Conservation (phyloP, 2,329 filamentous ascomycete genomes). For the Fusarium xyrophilum region DNA sequence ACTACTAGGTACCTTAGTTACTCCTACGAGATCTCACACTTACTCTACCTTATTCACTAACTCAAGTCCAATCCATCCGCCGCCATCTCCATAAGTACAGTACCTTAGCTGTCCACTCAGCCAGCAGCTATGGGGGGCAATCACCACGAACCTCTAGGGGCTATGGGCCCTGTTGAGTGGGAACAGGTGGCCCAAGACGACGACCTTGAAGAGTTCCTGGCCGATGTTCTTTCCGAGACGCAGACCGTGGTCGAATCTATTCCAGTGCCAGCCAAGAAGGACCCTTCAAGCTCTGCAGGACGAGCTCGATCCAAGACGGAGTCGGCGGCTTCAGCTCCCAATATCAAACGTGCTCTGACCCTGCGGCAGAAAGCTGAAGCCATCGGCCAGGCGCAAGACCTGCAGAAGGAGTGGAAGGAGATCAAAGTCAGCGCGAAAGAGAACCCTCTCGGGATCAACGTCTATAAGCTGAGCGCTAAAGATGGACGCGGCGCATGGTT, state of each 20-base stretch:
- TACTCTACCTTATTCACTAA: not conserved
- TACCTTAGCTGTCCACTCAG: not conserved
- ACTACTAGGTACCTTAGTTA: not conserved
- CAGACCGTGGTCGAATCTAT: slow-evolving; percentile 80
- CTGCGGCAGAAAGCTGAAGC: slow-evolving; percentile 53
- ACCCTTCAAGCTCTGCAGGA: slow-evolving; percentile 53
- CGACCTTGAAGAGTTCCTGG: slow-evolving; percentile 61
- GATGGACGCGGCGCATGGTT: slow-evolving; percentile 93
- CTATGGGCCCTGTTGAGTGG: slow-evolving; percentile 64
- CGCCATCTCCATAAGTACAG: not conserved
- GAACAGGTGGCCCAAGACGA: slow-evolving; percentile 54
- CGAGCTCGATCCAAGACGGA: slow-evolving; percentile 64
- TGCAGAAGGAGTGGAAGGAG: slow-evolving; percentile 90
- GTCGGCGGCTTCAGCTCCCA: slow-evolving; percentile 58
- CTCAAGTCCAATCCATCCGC: not conserved
- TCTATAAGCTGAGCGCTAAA: slow-evolving; percentile 80
- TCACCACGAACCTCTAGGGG: slow-evolving; percentile 65
- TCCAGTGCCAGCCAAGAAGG: slow-evolving; percentile 53
- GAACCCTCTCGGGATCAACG: slow-evolving; percentile 76
- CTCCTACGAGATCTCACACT: not conserved
- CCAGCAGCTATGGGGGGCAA: slow-evolving; percentile 54
- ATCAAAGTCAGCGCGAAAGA: slow-evolving; percentile 74
- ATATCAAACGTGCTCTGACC: slow-evolving; percentile 57
- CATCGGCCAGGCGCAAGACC: slow-evolving; percentile 55
- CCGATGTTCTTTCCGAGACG: slow-evolving; percentile 68